Base-by-base conservation (phyloP, 257 asterid species). In the Capsicum baccatum region DNA sequence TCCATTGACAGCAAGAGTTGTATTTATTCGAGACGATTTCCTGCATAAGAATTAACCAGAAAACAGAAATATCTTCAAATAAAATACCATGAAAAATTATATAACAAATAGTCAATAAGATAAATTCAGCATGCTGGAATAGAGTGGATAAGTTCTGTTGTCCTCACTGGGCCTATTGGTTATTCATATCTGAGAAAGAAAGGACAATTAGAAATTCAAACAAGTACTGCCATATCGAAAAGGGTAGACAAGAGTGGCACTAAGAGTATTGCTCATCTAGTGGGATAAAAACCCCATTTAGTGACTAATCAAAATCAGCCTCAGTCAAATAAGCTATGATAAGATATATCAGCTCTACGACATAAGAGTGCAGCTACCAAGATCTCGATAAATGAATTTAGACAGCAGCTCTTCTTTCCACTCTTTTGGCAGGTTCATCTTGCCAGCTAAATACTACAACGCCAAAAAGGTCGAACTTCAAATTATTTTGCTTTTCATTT, bases 1-100 rank as follows among this genome's bases (percentile, higher is more conserved):
- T 56, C 99, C 99, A 88, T 93, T 97, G 79, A 95, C 97, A 63
- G 99, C 99, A 74, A 97, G 91, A 66, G 98, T 95, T 33, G 98
- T 95, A 88, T 97, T 97, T 83, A 97, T 92, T 82, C 97, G 96
- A 85, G 98, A 91, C 80, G 99, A 97, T 95, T 93, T 97, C 93
- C 99, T 97, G 96, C 91, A 88, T 73, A 86, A 88, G 50, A 83
- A 79, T 62, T 62, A 82, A 15, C 70, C 68, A 74, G 42, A 6
- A 58, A 87, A 85, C 21, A 76, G 42, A 76, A 76, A 76, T 64
- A 64, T 26, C 35, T 35, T 33, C 71, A 64, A 7, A 19, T 63
- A 10, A 33, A 26, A 6, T 64, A 26, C 71, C 47, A 64, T 64
- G 71, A 64, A 64, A 64, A 66, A 33, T 42, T 64, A 33, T 10